Conservation (phyloP, 305 asterid genomes). For the Euphrasia arctica region DNA sequence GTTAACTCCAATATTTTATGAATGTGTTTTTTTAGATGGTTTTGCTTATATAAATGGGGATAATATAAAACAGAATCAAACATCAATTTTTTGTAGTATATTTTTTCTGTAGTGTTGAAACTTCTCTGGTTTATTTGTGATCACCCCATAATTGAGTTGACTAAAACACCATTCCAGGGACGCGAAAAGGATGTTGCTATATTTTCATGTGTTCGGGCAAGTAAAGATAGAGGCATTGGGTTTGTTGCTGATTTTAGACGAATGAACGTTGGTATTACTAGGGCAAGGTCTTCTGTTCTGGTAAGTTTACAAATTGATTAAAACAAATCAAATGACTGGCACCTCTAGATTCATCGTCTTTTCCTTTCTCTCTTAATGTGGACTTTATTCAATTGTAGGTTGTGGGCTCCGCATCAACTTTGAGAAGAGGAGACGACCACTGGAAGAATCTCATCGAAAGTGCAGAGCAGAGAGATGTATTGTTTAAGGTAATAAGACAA, state of each 20-base stretch:
- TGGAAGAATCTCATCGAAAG: conserved; percentile 87
- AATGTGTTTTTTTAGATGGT: too few species aligned
- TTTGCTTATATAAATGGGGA: background rate
- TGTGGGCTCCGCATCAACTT: conserved; percentile 91
- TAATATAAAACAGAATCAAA: background rate
- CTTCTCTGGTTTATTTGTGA: background rate
- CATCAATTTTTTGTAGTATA: background rate
- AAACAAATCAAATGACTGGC: background rate
- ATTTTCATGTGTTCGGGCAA: conserved; percentile 96
- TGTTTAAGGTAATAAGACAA: conserved; percentile 57
- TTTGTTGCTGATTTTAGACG: conserved; percentile 91
- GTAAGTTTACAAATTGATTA: conserved; percentile 31
- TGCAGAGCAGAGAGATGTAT: conserved; percentile 68
- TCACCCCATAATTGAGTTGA: conserved; percentile 14
- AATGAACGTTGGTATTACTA: conserved; percentile 98
- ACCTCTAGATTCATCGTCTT: conserved; percentile 16
- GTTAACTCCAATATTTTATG: too few species aligned
- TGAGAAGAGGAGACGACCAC: conserved; percentile 69
- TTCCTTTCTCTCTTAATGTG: background rate
- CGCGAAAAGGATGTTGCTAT: conserved; percentile 97
- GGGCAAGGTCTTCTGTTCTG: conserved; percentile 96
- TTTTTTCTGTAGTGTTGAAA: background rate
- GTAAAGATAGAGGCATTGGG: conserved; percentile 67
- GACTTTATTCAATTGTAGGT: conserved; percentile 41
- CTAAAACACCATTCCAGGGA: conserved; percentile 47